phyloP scores from a whole-genome alignment of 2,329 filamentous ascomycete species.

The Neopestalotiopsis sp. region DNA sequence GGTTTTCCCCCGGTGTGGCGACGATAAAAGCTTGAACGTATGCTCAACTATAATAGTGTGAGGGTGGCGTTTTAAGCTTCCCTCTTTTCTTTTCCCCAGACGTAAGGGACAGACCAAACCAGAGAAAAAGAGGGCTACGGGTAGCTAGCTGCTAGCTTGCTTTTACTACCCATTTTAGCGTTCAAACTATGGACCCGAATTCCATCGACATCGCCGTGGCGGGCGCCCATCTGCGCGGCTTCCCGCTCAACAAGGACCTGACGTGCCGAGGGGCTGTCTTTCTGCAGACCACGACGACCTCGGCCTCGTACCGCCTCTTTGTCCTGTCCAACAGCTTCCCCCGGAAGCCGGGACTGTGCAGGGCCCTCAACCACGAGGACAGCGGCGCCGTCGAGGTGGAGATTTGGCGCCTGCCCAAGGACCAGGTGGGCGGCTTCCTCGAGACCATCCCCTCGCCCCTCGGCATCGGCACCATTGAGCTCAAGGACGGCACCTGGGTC shows the following conservation, averaged over 20 bases:
- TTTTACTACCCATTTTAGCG: not conserved
- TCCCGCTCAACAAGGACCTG: constrained; percentile 42
- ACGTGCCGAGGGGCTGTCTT: constrained; percentile 35
- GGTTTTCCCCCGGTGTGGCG: not conserved
- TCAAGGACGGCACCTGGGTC: constrained; percentile 40
- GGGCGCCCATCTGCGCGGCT: constrained; percentile 41
- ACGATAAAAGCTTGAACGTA: not conserved
- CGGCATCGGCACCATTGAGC: constrained; percentile 42
- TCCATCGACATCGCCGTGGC: constrained; percentile 36
- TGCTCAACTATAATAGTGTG: not conserved
- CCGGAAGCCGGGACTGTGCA: constrained; percentile 39
- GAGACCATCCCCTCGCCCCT: constrained; percentile 40
- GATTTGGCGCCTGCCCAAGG: constrained; percentile 40
- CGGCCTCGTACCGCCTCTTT: constrained; percentile 17
- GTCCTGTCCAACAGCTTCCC: constrained; percentile 11
- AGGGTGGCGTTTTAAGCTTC: not conserved
- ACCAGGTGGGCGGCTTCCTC: constrained; percentile 38
- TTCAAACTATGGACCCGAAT: not conserved
- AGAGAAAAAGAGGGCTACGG: not conserved
- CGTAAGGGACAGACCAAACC: not conserved
- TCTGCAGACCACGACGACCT: constrained; percentile 32
- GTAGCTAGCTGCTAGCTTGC: not conserved
- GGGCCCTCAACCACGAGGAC: constrained; percentile 25
- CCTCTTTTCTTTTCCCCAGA: not conserved
- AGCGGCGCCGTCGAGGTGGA: constrained; percentile 41